Conservation (phyloP, 2,329 filamentous ascomycete genomes). For the Aspergillus sp. region DNA sequence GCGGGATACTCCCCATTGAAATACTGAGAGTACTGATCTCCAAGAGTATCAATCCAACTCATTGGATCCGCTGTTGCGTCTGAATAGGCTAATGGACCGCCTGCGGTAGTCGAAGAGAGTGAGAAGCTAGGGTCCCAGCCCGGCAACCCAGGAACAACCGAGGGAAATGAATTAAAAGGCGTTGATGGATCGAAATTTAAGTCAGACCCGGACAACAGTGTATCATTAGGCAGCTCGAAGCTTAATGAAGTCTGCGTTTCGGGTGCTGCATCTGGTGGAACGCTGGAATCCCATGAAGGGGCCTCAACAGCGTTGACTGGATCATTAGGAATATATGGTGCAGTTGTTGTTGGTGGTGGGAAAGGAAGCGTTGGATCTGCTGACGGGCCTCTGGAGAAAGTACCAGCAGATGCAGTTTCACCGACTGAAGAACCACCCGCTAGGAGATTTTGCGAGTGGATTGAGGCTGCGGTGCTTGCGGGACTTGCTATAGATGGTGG, state of each 20-base stretch:
- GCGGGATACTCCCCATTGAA: constrained; percentile 47
- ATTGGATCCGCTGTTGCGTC: constrained; percentile 39
- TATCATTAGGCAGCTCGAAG: constrained; percentile 21
- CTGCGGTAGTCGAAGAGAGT: constrained; percentile 38
- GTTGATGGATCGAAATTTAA: constrained; percentile 38
- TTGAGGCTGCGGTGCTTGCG: constrained; percentile 39
- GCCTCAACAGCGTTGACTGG: constrained; percentile 21
- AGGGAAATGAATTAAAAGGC: constrained; percentile 42
- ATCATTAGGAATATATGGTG: constrained; percentile 18
- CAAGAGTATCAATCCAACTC: constrained; percentile 45
- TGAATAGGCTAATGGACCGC: constrained; percentile 35
- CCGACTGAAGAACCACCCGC: constrained; percentile 28
- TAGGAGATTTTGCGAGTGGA: constrained; percentile 34
- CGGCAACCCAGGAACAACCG: constrained; percentile 39
- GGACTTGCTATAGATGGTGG: constrained; percentile 44
- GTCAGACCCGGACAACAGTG: constrained; percentile 24
- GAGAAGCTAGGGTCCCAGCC: constrained; percentile 45
- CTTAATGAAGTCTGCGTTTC: constrained; percentile 21
- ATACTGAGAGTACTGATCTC: constrained; percentile 49
- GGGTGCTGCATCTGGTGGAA: constrained; percentile 11
- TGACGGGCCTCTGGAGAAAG: constrained; percentile 37
- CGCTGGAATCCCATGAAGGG: constrained; percentile 19
- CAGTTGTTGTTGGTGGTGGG: constrained; percentile 22
- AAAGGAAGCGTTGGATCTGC: constrained; percentile 31
- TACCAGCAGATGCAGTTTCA: constrained; percentile 30